Evolutionary conservation across 306 rosid species (phyloP).

Genomic region (Acacia crassicarpa): DNA sequence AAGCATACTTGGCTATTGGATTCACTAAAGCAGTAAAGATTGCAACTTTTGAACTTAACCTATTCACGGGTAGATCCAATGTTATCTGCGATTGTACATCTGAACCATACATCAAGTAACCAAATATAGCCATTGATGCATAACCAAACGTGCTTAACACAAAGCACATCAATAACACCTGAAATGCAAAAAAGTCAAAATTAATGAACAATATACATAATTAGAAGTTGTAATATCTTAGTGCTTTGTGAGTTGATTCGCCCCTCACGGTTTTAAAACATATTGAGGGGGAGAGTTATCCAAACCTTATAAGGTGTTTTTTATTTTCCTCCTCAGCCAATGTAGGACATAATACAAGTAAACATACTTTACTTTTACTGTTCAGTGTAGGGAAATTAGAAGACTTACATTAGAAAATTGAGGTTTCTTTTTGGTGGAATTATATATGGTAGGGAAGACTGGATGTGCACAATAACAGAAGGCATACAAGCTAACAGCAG

Average conservation of each 20-base stretch:
- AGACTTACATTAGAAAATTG: slow-evolving; percentile 80
- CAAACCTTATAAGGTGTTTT: too few species aligned
- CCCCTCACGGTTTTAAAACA: too few species aligned
- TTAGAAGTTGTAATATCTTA: too few species aligned
- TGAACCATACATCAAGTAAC: slow-evolving; percentile 73
- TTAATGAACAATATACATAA: not conserved
- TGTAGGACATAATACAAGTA: too few species aligned
- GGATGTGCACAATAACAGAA: slow-evolving; percentile 94
- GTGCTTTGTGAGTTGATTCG: fast-evolving
- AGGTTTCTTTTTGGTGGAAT: slow-evolving; percentile 67
- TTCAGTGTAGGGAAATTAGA: too few species aligned
- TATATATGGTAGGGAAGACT: slow-evolving; percentile 79
- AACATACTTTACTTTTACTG: too few species aligned
- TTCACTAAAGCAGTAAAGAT: slow-evolving; percentile 69
- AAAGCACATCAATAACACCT: slow-evolving; percentile 70
- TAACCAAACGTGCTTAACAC: slow-evolving; percentile 49
- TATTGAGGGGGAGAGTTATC: too few species aligned
- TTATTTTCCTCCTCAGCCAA: too few species aligned
- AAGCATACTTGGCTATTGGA: slow-evolving; percentile 74
- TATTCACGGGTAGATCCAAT: slow-evolving; percentile 53
- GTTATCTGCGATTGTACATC: slow-evolving; percentile 64
- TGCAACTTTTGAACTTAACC: slow-evolving; percentile 63
- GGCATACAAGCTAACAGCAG: slow-evolving; percentile 70
- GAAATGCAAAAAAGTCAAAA: slow-evolving; percentile 22
- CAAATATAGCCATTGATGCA: slow-evolving; percentile 72